These are phyloP conservation scores for Borealophlyctis nickersoniae DNA, from an alignment of 192 early-diverging fungal genomes.

Conservation along the genomic window DNA sequence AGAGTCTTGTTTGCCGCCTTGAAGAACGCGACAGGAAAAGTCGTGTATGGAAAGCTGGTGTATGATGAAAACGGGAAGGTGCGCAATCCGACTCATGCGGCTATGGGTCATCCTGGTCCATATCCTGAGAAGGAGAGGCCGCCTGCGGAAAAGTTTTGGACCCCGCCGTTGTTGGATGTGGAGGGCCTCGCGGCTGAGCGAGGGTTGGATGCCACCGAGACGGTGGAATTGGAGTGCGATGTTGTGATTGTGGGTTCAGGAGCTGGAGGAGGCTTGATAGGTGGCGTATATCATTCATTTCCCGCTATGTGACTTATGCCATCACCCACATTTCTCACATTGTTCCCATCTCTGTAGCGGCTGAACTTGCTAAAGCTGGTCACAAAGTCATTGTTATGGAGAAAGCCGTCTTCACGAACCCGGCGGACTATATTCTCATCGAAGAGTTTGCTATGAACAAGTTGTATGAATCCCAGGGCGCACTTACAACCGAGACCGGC, in stretches of 20 bases:
- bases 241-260: constrained; percentile 70
- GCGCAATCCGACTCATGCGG: constrained; percentile 30
- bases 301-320: neutral
- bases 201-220: neutral
- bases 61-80: neutral
- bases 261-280: constrained; percentile 61
- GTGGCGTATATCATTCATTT: neutral
- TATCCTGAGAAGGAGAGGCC: constrained; percentile 42
- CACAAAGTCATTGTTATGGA: constrained; percentile 70
- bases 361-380: constrained; percentile 61
- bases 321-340: neutral
- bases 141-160: constrained; percentile 36
- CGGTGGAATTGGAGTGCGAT: constrained; percentile 40
- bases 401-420: constrained; percentile 62
- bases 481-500: constrained; percentile 50
- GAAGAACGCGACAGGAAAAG: constrained; percentile 14
- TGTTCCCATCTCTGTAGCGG: constrained; percentile 35
- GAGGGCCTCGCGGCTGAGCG: constrained; percentile 20
- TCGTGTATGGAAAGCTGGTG: constrained; percentile 21
- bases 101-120: constrained; percentile 53
- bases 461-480: constrained; percentile 56
- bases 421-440: constrained; percentile 46
- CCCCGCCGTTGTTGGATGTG: constrained; percentile 54
- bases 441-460: constrained; percentile 48
- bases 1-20: constrained; percentile 31